A percentile compares a stretch with the other conserved stretches of the same genome.
phyloP scores from a whole-genome alignment of 306 rosid genomes.

The Quercus ilex region DNA sequence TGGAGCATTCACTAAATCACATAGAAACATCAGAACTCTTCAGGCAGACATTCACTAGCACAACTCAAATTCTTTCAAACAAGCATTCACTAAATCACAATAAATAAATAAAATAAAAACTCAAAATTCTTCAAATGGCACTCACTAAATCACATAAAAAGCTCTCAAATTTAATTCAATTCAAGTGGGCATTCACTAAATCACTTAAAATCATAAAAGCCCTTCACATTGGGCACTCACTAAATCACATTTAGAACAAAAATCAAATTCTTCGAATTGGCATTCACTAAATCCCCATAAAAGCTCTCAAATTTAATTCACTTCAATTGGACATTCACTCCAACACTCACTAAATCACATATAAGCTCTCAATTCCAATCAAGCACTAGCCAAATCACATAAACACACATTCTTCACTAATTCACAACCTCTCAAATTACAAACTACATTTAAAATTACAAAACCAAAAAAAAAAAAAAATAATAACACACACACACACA shows the following conservation, averaged over 20 bases:
- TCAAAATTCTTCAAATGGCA: not conserved
- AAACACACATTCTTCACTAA: not conserved
- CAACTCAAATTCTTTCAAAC: not conserved
- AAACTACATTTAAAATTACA: not conserved
- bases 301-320: no score
- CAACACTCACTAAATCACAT: not conserved
- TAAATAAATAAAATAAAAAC: not conserved
- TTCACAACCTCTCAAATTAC: not conserved
- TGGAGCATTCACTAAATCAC: not conserved
- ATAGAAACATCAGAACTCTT: not conserved
- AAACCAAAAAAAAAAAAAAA: not conserved
- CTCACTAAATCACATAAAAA: not conserved
- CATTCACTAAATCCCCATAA: no score
- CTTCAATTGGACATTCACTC: not conserved
- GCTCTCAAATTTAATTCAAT: not conserved
- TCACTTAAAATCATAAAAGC: not conserved
- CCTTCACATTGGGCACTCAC: not conserved
- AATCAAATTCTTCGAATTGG: no score
- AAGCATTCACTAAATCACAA: not conserved
- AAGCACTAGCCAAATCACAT: not conserved
- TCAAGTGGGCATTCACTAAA: not conserved
- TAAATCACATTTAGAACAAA: not conserved
- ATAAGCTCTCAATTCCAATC: no score
- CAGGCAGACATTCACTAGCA: not conserved
- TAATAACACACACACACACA: no score